Evolutionary conservation across 2,329 filamentous ascomycete species (phyloP), one percentile per base, ranked within the genome.

Genomic region (Fulvia fulva): DNA sequence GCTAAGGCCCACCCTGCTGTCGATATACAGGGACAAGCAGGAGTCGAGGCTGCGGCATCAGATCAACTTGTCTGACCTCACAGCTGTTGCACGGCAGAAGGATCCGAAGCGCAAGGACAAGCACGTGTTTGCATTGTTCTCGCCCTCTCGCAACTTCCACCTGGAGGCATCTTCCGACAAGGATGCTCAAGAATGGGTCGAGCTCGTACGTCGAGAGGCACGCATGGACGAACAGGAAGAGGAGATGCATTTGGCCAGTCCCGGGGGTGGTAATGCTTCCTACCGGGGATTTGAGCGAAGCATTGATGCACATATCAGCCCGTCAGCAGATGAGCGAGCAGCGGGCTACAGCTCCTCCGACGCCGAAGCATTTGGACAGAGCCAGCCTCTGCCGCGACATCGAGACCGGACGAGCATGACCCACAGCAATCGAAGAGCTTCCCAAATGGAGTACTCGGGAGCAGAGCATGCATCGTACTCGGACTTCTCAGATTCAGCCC

Each of bases 91-190:
- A 1, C 85, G 90, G 59, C 86, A 97, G 63, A 92, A 90, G 69
- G 91, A 96, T 67, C 88, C 90, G 8, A 96, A 96, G 74, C 87
- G 91, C 61, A 92, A 89, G 72, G 87, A 89, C 58, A 84, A 90
- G 53, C 86, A 96, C 71, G 85, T 97, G 60, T 97, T 99, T 71
- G 94, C 90, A 21, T 82, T 97, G 47, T 99, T 96, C 75, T 93
- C 91, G 0, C 89, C 92, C 0, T 88, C 91, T 16, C 87, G 88
- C 65, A 97, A 97, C 76, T 96, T 88, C 75, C 91, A 97, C 69
- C 86, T 99, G 59, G 89, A 96, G 73, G 91, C 90, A 0, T 73
- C 80, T 30, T 87, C 83, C 3, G 83, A 86, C 52, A 79, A 84
- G 58, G 92, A 97, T 62, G 90, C 90, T 5, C 83, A 89, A 61